phyloP scores from a whole-genome alignment of 306 rosid species.

The Quillaja saponaria region DNA sequence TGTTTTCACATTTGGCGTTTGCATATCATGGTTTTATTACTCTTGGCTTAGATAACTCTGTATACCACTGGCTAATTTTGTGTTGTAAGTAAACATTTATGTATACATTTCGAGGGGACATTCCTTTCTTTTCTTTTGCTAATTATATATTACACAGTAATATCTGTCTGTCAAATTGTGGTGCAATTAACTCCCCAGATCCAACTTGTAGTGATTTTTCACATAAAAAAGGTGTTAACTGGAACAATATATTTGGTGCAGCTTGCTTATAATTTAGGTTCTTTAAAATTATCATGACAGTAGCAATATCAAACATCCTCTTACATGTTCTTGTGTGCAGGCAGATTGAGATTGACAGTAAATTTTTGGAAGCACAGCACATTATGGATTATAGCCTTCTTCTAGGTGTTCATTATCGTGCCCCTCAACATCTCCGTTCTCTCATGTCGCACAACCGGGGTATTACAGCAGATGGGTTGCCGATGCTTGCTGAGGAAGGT shows the following conservation, averaged over 20 bases:
- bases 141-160: neutral
- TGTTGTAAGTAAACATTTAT: conserved; percentile 5
- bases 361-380: conserved; percentile 82
- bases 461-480: conserved; percentile 65
- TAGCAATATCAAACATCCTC: conserved; percentile 21
- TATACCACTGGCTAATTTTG: neutral
- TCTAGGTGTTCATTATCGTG: conserved; percentile 96
- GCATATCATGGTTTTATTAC: conserved; percentile 13
- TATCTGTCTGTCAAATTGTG: conserved; percentile 15
- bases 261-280: conserved; percentile 6
- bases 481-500: conserved; percentile 95
- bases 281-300: neutral
- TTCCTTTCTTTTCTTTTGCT: neutral
- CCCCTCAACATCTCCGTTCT: conserved; percentile 79
- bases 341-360: conserved; percentile 90
- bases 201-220: neutral
- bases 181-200: neutral
- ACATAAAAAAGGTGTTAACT: conserved; percentile 1
- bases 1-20: conserved; percentile 7
- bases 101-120: neutral
- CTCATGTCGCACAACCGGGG: conserved; percentile 41
- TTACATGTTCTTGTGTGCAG: conserved; percentile 40
- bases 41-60: conserved; percentile 18
- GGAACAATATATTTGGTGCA: conserved; percentile 8
- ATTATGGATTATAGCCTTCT: conserved; percentile 98